Percentiles rank a stretch among this genome's conserved stretches.
These are phyloP conservation scores for Saposhnikovia divaricata DNA, from an alignment of 129 eudicot genomes.

Conservation along the genomic window DNA sequence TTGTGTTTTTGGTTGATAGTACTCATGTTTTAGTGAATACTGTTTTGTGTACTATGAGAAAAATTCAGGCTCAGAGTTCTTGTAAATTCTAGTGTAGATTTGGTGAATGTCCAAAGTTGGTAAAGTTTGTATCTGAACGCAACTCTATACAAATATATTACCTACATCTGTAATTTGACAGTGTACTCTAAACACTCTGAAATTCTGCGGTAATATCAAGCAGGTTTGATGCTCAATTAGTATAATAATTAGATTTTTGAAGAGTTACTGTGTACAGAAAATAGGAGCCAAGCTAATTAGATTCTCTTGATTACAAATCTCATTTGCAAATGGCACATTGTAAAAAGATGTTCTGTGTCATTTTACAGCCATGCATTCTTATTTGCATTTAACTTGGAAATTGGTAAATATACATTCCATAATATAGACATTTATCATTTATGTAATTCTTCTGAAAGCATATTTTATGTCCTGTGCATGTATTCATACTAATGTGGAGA, in stretches of 20 bases:
- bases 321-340: neutral
- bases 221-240: neutral
- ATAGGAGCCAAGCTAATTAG: neutral
- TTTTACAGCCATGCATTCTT: neutral
- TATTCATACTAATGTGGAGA: neutral
- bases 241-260: neutral
- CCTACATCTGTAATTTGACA: neutral
- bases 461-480: neutral
- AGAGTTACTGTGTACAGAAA: neutral
- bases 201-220: neutral
- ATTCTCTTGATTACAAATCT: neutral
- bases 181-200: neutral
- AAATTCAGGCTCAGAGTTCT: neutral
- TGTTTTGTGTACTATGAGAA: neutral
- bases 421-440: neutral
- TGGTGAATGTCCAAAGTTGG: neutral
- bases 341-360: neutral
- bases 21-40: neutral
- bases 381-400: neutral
- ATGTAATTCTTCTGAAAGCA: neutral
- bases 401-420: neutral
- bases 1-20: neutral
- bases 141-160: neutral
- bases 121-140: neutral
- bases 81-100: neutral